phyloP scores from a whole-genome alignment of 768 basidiomycete genomes.

The Mycena galopus region DNA sequence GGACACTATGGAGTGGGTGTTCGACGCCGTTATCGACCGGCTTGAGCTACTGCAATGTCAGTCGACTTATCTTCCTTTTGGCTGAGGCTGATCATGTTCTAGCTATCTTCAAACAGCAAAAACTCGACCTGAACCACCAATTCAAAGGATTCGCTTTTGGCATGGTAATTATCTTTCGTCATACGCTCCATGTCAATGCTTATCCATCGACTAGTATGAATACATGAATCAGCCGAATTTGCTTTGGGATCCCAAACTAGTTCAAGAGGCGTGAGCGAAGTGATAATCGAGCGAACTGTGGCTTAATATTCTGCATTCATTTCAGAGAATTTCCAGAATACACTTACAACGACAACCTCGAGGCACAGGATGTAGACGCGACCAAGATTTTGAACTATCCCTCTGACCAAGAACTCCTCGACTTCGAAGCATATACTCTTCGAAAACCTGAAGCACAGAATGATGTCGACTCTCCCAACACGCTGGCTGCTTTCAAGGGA shows the following conservation, averaged over 20 bases:
- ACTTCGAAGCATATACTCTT: slow-evolving; percentile 26
- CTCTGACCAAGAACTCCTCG: slow-evolving; percentile 18
- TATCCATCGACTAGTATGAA: slow-evolving; percentile 15
- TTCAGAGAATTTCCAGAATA: slow-evolving; percentile 26
- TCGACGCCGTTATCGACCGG: background rate
- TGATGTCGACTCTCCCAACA: too few relatives aligned
- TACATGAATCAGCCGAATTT: slow-evolving; percentile 22
- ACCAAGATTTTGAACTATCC: slow-evolving; percentile 33
- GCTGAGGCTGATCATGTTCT: background rate
- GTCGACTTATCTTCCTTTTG: background rate
- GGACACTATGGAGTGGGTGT: slow-evolving; percentile 8
- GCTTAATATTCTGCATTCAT: too few relatives aligned
- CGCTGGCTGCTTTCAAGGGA: background rate
- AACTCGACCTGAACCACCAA: slow-evolving; percentile 20
- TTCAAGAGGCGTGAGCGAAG: slow-evolving; percentile 22
- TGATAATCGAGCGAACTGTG: background rate
- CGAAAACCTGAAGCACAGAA: too few relatives aligned
- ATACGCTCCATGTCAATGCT: background rate
- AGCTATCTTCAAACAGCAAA: slow-evolving; percentile 42
- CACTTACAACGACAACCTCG: slow-evolving; percentile 29
- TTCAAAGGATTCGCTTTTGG: slow-evolving; percentile 42
- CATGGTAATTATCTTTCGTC: slow-evolving; percentile 34
- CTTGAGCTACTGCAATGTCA: slow-evolving; percentile 6
- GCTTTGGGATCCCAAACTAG: slow-evolving; percentile 14
- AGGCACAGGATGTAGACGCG: slow-evolving; percentile 15